These are phyloP conservation scores for Pleoardoris graminearum DNA, from an alignment of 2,329 filamentous ascomycete genomes.

Conservation along the genomic window DNA sequence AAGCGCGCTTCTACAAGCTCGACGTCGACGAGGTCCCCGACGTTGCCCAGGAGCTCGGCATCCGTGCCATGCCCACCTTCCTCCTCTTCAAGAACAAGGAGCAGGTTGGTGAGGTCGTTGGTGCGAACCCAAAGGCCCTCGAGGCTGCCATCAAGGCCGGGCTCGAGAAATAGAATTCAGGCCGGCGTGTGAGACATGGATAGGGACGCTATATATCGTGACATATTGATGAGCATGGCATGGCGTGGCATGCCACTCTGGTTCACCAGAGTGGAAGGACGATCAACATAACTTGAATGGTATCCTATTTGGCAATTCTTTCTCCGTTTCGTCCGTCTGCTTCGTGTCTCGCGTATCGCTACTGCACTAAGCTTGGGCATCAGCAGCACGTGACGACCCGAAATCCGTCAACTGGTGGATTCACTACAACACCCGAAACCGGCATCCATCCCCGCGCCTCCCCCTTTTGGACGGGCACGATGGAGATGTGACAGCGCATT, in stretches of 20 bases:
- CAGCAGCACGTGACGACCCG: too few relatives aligned
- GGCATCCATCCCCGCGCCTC: too few relatives aligned
- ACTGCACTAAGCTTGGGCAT: too few relatives aligned
- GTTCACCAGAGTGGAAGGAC: neutral
- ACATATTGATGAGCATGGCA: neutral
- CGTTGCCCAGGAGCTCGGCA: slow-evolving; percentile 73
- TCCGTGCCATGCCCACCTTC: slow-evolving; percentile 95
- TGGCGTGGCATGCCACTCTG: neutral
- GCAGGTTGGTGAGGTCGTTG: slow-evolving; percentile 73
- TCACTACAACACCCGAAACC: too few relatives aligned
- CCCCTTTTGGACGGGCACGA: too few relatives aligned
- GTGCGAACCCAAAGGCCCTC: slow-evolving; percentile 76
- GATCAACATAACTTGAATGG: neutral
- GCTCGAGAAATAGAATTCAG: slow-evolving; percentile 1
- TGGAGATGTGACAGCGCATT: too few relatives aligned
- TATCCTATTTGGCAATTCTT: neutral
- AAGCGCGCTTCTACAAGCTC: slow-evolving; percentile 80
- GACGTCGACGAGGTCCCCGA: slow-evolving; percentile 83
- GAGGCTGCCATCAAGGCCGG: slow-evolving; percentile 54
- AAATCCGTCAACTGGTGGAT: too few relatives aligned
- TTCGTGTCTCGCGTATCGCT: too few relatives aligned
- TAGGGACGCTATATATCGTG: neutral
- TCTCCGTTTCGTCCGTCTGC: too few relatives aligned
- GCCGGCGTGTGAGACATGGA: neutral
- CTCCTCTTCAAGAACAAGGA: slow-evolving; percentile 78